Percentiles rank a stretch among this genome's conserved stretches.
Evolutionary conservation across 805 yeast species (phyloP).

Genomic region (Ogataea siamensis): DNA sequence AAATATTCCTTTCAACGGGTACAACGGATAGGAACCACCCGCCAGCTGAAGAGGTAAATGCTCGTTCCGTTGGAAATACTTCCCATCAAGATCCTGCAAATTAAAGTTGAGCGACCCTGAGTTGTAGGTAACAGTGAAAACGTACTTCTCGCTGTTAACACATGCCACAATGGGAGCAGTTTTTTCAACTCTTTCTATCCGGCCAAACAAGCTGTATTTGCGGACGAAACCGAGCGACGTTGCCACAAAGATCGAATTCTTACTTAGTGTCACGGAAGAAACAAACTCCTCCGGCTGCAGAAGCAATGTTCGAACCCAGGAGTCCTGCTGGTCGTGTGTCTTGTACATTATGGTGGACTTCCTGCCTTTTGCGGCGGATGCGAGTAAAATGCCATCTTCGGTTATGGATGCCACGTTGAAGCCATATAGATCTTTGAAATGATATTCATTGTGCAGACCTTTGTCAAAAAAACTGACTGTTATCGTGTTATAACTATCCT

Average conservation of each 20-base stretch:
- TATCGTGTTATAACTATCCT: slow-evolving; percentile 60
- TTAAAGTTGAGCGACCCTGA: slow-evolving; percentile 34
- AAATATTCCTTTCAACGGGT: slow-evolving; percentile 61
- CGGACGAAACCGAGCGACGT: slow-evolving; percentile 76
- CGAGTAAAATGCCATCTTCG: slow-evolving; percentile 64
- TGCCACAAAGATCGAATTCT: slow-evolving; percentile 60
- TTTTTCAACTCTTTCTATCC: slow-evolving; percentile 67
- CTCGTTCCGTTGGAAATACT: slow-evolving; percentile 41
- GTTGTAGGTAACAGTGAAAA: slow-evolving; percentile 49
- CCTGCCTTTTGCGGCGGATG: slow-evolving; percentile 30
- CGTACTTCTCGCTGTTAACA: slow-evolving; percentile 56
- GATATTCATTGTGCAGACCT: slow-evolving; percentile 72
- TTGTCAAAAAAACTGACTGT: slow-evolving; percentile 87
- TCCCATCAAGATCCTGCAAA: slow-evolving; percentile 38
- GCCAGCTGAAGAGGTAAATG: slow-evolving; percentile 40
- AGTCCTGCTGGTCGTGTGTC: slow-evolving; percentile 62
- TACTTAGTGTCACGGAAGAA: slow-evolving; percentile 68
- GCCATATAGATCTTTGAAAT: slow-evolving; percentile 71
- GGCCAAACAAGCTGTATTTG: slow-evolving; percentile 67
- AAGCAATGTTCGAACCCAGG: slow-evolving; percentile 66
- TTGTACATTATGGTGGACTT: slow-evolving; percentile 51
- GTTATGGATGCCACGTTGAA: slow-evolving; percentile 77
- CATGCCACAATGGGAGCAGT: slow-evolving; percentile 71
- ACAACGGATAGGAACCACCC: slow-evolving; percentile 20
- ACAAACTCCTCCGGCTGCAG: slow-evolving; percentile 49